Base-by-base conservation (phyloP, 805 yeast species). In the Helenozyma baotianmanensis region DNA sequence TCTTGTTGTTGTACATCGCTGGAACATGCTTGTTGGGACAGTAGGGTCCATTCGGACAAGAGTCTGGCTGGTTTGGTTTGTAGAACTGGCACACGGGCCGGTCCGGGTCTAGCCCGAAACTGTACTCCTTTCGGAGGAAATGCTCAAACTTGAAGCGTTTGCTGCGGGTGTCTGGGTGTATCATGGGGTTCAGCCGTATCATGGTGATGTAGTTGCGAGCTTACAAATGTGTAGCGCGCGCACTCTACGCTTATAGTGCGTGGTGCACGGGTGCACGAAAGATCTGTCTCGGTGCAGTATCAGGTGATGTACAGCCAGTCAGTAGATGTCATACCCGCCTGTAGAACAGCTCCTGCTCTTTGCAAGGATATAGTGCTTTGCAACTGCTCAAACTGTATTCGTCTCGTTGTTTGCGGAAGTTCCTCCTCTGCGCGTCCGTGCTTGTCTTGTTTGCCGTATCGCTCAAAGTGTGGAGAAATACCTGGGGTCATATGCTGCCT, bases 1-100 rank as follows among this genome's bases (percentile, higher is more conserved):
- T 86, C 48, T 69, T 69, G 40, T 68, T 68, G 34, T 54, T 58
- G 47, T 58, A 65, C 69, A 64, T 64, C 13, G 68, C 48, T 4
- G 77, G 74, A 21, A 81, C 81, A 60, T 90, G 97, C 52, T 88
- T 84, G 61, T 85, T 80, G 14, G 89, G 89, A 54, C 97, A 90
- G 30, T 71, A 71, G n/a, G 72, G 66, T 6, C 97, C 96, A 38
- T 80, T 69, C 2, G 97, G 96, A 59, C 97, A 90, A 11, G 78
- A 70, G 19, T 82, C 42, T 47, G 42, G 47, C 70, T 24, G 83
- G 76, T 30, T 77, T 44, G 70, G 80, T 42, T 69, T 67, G 64
- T 68, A 82, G 49, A 67, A 80, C 43, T 82, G 82, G 54, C 97
- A 90, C 1, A 82, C 73, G 4, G 97, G 96, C 38, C 97, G 68